Conservation (phyloP, 192 early-diverging fungal species). For the Backusella macrospora region DNA sequence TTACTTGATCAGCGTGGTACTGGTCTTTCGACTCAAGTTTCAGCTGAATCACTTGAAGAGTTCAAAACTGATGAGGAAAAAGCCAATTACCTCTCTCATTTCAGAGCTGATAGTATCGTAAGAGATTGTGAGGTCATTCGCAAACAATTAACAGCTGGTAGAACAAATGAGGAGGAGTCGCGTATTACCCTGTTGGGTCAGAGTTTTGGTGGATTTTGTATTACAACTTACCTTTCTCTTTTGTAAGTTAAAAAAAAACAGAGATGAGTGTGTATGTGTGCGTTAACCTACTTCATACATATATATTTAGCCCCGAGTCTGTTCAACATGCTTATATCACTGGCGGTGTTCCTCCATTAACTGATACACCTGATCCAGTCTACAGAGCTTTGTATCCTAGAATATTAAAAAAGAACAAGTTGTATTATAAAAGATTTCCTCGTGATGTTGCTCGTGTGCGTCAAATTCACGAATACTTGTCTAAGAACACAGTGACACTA, state of each 20-base stretch:
- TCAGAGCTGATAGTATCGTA: slow-evolving; percentile 72
- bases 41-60: slow-evolving; percentile 47
- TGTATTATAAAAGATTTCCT: slow-evolving; percentile 67
- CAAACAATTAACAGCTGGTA: slow-evolving; percentile 49
- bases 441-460: slow-evolving; percentile 63
- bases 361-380: slow-evolving; percentile 62
- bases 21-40: slow-evolving; percentile 62
- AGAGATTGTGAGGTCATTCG: slow-evolving; percentile 69
- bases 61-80: slow-evolving; percentile 57
- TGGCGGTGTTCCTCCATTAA: slow-evolving; percentile 68
- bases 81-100: slow-evolving; percentile 61
- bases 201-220: slow-evolving; percentile 75
- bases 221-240: slow-evolving; percentile 65
- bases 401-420: slow-evolving; percentile 60
- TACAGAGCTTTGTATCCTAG: slow-evolving; percentile 63
- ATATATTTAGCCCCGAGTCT: slow-evolving; percentile 51
- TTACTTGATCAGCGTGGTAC: slow-evolving; percentile 74
- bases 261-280: neutral
- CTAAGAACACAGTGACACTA: slow-evolving; percentile 45
- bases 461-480: slow-evolving; percentile 58
- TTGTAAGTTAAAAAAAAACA: slow-evolving; percentile 48
- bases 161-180: slow-evolving; percentile 35
- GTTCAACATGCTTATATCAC: slow-evolving; percentile 67
- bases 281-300: neutral
- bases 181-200: slow-evolving; percentile 64